Evolutionary conservation across 306 rosid genomes (phyloP), one percentile per base, ranked within the genome.

Genomic region (Argentina anserina): DNA sequence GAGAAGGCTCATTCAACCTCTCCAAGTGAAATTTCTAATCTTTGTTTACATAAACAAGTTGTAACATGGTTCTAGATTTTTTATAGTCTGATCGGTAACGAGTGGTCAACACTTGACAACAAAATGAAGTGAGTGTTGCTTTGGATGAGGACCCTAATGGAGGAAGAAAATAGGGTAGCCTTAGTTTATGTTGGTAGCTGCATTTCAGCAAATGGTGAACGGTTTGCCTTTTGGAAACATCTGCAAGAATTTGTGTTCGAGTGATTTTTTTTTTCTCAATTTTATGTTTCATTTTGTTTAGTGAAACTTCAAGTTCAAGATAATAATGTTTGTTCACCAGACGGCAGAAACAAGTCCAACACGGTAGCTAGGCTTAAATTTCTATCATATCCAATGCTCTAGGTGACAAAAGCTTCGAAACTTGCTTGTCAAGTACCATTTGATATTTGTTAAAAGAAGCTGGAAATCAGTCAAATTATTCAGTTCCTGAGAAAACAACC

Each of bases 401-500:
- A 39, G 49, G 20, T 56, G 25, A 41, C 13, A 18, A 7, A 69
- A 60, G 29, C 36, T 2, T 56, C 11, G 25, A 49, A 76, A 69
- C 26, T 72, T 77, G 76, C 26, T 63, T 60, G 7, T 26, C 65
- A 52, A 70, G 60, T 28, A 20, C 9, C 37, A 68, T 18, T 18
- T 18, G 4, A 17, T 52, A 9, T 47, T 47, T 45, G 23, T 49
- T 49, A 20, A 7, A 43, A 49, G 6, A 13, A 50, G 18, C 0
- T 49, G 18, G 18, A 70, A 69, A 69, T 66, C 13, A 25, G 53
- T 69, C 71, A 77, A 33, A 76, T 17, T 59, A 65, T 36, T 14
- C 56, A 28, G 15, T 41, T 29, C 39, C 23, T 6, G 17, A 52
- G 60, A 77, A 46, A 36, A 26, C 21, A 47, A 26, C 21, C 50